These are phyloP conservation scores for Exophiala oligosperma DNA, from an alignment of 2,329 filamentous ascomycete species.

Conservation along the genomic window DNA sequence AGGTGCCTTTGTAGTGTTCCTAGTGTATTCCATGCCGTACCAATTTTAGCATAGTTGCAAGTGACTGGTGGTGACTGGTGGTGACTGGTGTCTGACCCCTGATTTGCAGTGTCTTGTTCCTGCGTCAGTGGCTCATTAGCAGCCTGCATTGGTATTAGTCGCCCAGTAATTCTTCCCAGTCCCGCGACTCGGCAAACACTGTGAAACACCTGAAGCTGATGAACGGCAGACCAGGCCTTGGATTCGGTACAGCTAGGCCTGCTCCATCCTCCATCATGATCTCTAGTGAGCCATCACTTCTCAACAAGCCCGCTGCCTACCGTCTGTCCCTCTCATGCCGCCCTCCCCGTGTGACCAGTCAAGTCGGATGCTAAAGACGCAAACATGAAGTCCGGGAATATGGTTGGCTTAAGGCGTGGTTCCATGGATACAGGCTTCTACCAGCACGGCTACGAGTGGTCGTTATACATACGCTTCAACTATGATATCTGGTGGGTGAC, in stretches of 20 bases:
- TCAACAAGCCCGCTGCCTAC: too few species aligned
- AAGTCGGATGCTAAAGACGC: not conserved
- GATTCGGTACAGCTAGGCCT: too few species aligned
- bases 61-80: too few species aligned
- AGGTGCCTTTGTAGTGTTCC: too few species aligned
- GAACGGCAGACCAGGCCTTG: too few species aligned
- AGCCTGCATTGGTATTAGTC: not conserved
- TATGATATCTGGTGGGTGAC: too few species aligned
- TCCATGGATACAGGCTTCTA: not conserved
- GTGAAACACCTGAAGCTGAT: not conserved
- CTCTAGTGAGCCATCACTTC: too few species aligned
- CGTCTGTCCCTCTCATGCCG: not conserved
- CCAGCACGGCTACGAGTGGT: too few species aligned
- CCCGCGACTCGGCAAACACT: constrained; percentile 1
- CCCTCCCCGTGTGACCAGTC: not conserved
- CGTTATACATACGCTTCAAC: too few species aligned
- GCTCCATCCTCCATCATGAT: too few species aligned
- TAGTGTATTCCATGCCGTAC: too few species aligned
- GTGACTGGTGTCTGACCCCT: not conserved
- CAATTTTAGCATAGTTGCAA: too few species aligned
- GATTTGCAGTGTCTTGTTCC: not conserved
- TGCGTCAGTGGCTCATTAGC: not conserved
- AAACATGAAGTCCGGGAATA: not conserved
- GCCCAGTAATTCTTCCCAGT: not conserved
- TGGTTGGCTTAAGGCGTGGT: not conserved